phyloP scores from a whole-genome alignment of 1,284 basidiomycete species.

The Sporisorium sorghi region DNA sequence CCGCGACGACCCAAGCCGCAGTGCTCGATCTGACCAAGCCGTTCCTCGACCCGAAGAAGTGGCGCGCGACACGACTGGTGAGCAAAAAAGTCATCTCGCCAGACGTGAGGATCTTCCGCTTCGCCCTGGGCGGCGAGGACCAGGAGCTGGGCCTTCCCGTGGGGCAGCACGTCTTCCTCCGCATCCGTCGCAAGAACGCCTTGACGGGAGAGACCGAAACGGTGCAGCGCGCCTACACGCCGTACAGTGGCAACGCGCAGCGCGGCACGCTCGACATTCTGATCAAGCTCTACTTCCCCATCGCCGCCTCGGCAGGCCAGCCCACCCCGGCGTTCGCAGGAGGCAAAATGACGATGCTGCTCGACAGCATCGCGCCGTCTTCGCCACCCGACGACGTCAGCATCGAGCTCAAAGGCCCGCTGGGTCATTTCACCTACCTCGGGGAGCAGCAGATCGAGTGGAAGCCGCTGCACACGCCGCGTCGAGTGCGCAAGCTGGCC shows the following conservation, averaged over 20 bases:
- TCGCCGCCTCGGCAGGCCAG: constrained; percentile 17
- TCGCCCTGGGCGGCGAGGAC: constrained; percentile 72
- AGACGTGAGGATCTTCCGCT: constrained; percentile 74
- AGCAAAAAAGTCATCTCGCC: constrained; percentile 72
- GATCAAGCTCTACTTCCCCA: constrained; percentile 75
- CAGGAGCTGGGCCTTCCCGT: constrained; percentile 75
- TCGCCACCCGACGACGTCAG: constrained; percentile 50
- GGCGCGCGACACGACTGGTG: constrained; percentile 74
- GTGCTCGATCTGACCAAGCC: constrained; percentile 52
- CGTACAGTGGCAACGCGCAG: constrained; percentile 72
- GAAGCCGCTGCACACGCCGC: constrained; percentile 69
- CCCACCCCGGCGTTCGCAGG: constrained; percentile 65
- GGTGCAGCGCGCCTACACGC: constrained; percentile 77
- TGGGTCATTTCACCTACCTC: constrained; percentile 76
- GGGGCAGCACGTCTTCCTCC: constrained; percentile 75
- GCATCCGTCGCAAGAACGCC: constrained; percentile 59
- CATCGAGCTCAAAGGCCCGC: constrained; percentile 75
- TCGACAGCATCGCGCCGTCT: constrained; percentile 71
- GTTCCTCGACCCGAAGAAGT: constrained; percentile 74
- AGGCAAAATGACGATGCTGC: constrained; percentile 75
- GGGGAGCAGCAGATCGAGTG: constrained; percentile 72
- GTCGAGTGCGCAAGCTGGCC: constrained; percentile 72
- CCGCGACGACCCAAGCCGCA: constrained; percentile 20
- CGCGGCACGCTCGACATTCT: constrained; percentile 72
- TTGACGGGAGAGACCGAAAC: constrained; percentile 72